phyloP scores from a whole-genome alignment of 768 basidiomycete species.

The Lentinula sp. region DNA sequence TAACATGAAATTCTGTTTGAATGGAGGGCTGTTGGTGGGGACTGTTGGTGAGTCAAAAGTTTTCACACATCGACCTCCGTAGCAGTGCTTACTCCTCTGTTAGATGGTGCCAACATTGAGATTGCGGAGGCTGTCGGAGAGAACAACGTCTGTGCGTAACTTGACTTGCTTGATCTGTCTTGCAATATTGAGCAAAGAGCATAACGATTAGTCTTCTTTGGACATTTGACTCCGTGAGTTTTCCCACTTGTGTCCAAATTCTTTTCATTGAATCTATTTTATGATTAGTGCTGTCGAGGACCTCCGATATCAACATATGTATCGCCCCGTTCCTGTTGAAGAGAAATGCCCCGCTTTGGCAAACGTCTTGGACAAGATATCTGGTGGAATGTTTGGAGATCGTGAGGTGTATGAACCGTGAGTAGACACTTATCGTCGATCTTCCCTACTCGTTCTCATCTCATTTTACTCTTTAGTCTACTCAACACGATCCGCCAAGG shows the following conservation, averaged over 20 bases:
- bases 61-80: not conserved
- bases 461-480: slow-evolving; percentile 33
- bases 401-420: slow-evolving; percentile 80
- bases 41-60: slow-evolving; percentile 51
- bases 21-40: slow-evolving; percentile 84
- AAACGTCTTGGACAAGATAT: slow-evolving; percentile 69
- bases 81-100: not conserved
- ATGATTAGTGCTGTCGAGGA: slow-evolving; percentile 64
- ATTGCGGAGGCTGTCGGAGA: slow-evolving; percentile 96
- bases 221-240: slow-evolving; percentile 68
- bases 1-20: slow-evolving; percentile 88
- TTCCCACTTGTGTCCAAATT: not conserved
- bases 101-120: slow-evolving; percentile 93
- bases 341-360: slow-evolving; percentile 81
- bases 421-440: slow-evolving; percentile 22
- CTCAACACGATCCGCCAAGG: slow-evolving; percentile 72
- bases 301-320: slow-evolving; percentile 79
- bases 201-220: slow-evolving; percentile 72
- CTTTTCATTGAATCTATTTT: not conserved
- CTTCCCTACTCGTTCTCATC: not conserved
- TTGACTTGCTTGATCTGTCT: not conserved
- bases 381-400: slow-evolving; percentile 78
- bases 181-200: not conserved
- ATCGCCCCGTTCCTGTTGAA: slow-evolving; percentile 76
- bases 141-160: slow-evolving; percentile 78